A percentile compares a stretch with the other conserved stretches of the same genome.
Evolutionary conservation across 495 filamentous ascomycete genomes (phyloP).

Genomic region (Haplographium delicatum): DNA sequence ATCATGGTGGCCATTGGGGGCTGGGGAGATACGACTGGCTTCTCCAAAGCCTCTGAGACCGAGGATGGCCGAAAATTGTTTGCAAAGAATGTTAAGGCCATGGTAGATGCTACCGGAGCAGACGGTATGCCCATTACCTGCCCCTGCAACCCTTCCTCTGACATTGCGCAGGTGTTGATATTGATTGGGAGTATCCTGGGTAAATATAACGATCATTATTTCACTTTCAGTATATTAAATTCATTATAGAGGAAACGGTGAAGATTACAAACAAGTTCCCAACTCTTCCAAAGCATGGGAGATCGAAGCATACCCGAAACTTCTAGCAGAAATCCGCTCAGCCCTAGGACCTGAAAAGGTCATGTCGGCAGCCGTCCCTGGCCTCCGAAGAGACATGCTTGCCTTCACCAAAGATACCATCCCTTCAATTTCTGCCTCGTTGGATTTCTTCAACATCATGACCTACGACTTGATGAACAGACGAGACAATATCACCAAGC

Average conservation of each 20-base stretch:
- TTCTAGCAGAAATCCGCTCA: slow-evolving; percentile 55
- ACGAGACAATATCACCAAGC: slow-evolving; percentile 60
- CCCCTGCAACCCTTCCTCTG: background rate
- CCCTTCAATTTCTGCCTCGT: slow-evolving; percentile 54
- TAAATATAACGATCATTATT: slow-evolving; percentile 24
- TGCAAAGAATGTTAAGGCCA: slow-evolving; percentile 57
- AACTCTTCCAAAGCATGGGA: slow-evolving; percentile 57
- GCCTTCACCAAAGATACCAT: slow-evolving; percentile 61
- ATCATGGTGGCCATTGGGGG: slow-evolving; percentile 69
- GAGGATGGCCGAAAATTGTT: slow-evolving; percentile 48
- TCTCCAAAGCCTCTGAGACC: slow-evolving; percentile 51
- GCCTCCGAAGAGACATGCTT: slow-evolving; percentile 63
- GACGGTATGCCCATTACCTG: slow-evolving; percentile 40
- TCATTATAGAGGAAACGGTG: slow-evolving; percentile 57
- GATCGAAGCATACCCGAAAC: slow-evolving; percentile 57
- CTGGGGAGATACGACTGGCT: slow-evolving; percentile 65
- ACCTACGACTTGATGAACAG: slow-evolving; percentile 77
- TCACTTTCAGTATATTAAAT: background rate
- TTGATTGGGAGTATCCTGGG: slow-evolving; percentile 80
- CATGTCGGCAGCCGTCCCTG: slow-evolving; percentile 68
- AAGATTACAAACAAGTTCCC: slow-evolving; percentile 66
- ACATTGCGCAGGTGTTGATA: slow-evolving; percentile 44
- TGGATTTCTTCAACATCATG: slow-evolving; percentile 79
- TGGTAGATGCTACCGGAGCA: slow-evolving; percentile 57
- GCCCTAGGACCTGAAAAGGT: slow-evolving; percentile 55